Evolutionary conservation across 768 basidiomycete genomes (phyloP), one percentile per base, ranked within the genome.

Genomic region (Psilocybe cubensis): DNA sequence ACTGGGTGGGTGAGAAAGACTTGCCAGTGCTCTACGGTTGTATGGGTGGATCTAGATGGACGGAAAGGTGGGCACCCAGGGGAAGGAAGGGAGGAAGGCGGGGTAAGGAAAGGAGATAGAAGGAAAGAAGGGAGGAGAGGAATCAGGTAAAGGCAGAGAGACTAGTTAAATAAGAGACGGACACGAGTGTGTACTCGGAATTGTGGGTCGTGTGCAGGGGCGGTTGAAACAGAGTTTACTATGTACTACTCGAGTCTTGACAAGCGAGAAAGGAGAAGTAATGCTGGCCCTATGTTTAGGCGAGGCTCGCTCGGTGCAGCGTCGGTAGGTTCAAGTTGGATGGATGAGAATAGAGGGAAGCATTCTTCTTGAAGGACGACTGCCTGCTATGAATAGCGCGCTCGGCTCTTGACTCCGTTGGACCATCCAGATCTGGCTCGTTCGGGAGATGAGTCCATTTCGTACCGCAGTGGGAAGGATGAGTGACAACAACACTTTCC

Each of bases 391-490:
- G 35, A 27, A 46, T 17, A 48, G 46, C 27, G 31, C n/a, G 21
- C 12, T 12, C 46, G 46, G 46, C 24, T 48, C 24, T 48, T 48
- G 35, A 17, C 46, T 28, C 25, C 25, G 28, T 18, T n/a, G n/a
- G n/a, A n/a, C n/a, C n/a, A n/a, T 5, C 27, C 17, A 48, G 28
- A 46, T 46, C 4, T 46, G 45, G 25, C n/a, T 46, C 45, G 45
- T 14, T 48, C 46, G 28, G 46, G 18, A 17, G 46, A 48, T 48
- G 46, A 48, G 46, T 48, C 46, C 46, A 48, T 48, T 48, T 48
- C 28, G 35, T 28, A 31, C 46, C 46, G 46, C 46, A 48, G 46
- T 48, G 46, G 46, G 46, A 48, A 48, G 46, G 46, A 29, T 28
- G 27, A 48, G 28, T 3, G 20, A 48, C 27, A 29, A 48, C 46